A percentile compares a stretch with the other conserved stretches of the same genome.
These are phyloP conservation scores for Achaetomiella virescens DNA, from an alignment of 495 filamentous ascomycete genomes.

Conservation along the genomic window DNA sequence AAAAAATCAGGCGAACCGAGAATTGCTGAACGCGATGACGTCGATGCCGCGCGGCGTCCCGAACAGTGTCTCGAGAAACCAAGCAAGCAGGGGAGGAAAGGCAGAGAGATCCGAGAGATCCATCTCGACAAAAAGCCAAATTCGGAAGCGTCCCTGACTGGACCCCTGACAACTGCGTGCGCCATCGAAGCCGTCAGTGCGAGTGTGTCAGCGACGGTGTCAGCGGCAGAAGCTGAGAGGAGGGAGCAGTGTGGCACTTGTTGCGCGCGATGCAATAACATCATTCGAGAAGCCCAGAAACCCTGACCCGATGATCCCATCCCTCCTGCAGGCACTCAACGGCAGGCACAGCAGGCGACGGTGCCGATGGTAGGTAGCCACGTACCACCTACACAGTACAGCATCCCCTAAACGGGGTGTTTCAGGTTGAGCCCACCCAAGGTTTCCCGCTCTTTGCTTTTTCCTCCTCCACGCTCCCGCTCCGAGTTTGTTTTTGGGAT, in stretches of 20 bases:
- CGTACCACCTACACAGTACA: constrained; percentile 20
- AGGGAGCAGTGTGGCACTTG: too few relatives aligned
- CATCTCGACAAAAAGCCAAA: too few relatives aligned
- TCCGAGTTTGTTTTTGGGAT: neutral
- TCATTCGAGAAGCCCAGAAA: too few relatives aligned
- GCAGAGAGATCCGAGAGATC: too few relatives aligned
- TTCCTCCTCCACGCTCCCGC: constrained; percentile 10
- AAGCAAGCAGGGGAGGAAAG: too few relatives aligned
- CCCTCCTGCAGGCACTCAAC: neutral
- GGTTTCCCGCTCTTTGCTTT: constrained; percentile 6
- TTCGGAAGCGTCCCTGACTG: neutral
- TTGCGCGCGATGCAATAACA: too few relatives aligned
- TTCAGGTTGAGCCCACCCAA: constrained; percentile 23
- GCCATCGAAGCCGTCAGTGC: neutral
- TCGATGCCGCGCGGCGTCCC: too few relatives aligned
- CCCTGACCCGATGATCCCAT: too few relatives aligned
- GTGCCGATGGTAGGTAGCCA: neutral
- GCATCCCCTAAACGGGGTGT: too few relatives aligned
- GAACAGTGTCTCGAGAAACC: too few relatives aligned
- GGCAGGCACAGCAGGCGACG: neutral
- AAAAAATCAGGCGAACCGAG: too few relatives aligned
- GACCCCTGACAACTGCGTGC: neutral
- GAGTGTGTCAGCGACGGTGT: neutral
- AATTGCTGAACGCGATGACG: too few relatives aligned
- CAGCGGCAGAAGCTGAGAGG: neutral